A percentile compares a stretch with the other conserved stretches of the same genome.
phyloP scores from a whole-genome alignment of 371 early-diverging fungal species.

The Mortierella sp. region DNA sequence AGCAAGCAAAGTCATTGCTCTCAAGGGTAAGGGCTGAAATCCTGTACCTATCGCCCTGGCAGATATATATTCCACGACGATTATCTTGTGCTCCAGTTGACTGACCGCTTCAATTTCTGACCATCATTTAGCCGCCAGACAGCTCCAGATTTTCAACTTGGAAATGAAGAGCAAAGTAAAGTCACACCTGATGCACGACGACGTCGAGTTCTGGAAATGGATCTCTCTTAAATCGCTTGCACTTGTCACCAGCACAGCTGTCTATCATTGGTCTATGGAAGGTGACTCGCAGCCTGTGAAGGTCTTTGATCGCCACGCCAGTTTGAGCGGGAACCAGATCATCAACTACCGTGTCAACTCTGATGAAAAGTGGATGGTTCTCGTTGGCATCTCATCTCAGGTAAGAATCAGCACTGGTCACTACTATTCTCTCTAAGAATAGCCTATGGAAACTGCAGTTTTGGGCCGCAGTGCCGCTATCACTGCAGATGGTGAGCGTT shows the following conservation, averaged over 20 bases:
- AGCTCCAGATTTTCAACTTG: conserved; percentile 97
- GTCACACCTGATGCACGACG: conserved; percentile 92
- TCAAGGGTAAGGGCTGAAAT: conserved; percentile 83
- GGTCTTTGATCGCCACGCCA: conserved; percentile 93
- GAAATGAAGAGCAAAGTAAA: conserved; percentile 96
- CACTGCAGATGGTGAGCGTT: neutral
- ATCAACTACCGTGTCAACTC: conserved; percentile 94
- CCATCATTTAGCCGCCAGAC: conserved; percentile 77
- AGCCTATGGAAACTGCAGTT: neutral
- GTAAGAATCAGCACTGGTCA: conserved; percentile 45
- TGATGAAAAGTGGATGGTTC: conserved; percentile 93
- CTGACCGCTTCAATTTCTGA: neutral
- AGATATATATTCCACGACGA: neutral
- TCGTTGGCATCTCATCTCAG: conserved; percentile 94
- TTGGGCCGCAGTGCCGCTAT: neutral
- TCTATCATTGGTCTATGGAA: conserved; percentile 98
- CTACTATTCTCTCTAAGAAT: neutral
- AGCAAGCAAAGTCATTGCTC: conserved; percentile 90
- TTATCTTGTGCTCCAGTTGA: neutral
- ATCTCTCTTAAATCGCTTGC: conserved; percentile 88
- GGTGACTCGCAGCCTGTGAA: conserved; percentile 88
- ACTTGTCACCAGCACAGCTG: conserved; percentile 89
- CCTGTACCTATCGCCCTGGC: no score
- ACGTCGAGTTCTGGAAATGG: conserved; percentile 98
- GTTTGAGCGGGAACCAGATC: conserved; percentile 89